Percentiles rank a stretch among this genome's conserved stretches.
Evolutionary conservation across 2,329 filamentous ascomycete genomes (phyloP).

Genomic region (Diplodia mutila): DNA sequence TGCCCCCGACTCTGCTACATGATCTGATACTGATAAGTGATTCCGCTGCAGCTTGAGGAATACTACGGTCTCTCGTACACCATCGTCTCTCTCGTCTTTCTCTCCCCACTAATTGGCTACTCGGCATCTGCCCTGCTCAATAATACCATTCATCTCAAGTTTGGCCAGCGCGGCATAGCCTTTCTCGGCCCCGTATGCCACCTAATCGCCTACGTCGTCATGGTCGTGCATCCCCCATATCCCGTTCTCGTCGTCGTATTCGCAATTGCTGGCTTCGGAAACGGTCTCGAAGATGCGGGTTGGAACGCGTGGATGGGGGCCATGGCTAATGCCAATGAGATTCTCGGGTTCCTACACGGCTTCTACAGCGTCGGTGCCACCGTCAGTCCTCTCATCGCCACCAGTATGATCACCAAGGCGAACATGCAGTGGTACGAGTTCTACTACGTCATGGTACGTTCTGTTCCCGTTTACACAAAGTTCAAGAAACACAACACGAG

Average conservation of each 20-base stretch:
- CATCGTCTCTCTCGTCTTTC: conserved; percentile 67
- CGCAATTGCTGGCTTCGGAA: conserved; percentile 70
- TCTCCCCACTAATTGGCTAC: conserved; percentile 69
- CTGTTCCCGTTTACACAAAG: background rate
- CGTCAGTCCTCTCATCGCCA: conserved; percentile 70
- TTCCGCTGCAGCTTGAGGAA: conserved; percentile 54
- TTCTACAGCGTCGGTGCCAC: conserved; percentile 74
- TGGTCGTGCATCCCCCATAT: conserved; percentile 70
- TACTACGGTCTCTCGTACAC: conserved; percentile 67
- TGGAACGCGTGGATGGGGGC: conserved; percentile 70
- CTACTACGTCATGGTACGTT: conserved; percentile 73
- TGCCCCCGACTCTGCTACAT: conserved; percentile 9
- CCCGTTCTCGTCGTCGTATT: conserved; percentile 67
- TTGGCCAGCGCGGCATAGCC: conserved; percentile 74
- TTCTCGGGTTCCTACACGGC: conserved; percentile 73
- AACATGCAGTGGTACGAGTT: conserved; percentile 70
- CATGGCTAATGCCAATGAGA: conserved; percentile 73
- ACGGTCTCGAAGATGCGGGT: conserved; percentile 67
- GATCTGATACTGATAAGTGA: conserved; percentile 16
- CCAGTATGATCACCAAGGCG: conserved; percentile 69
- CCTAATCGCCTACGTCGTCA: conserved; percentile 66
- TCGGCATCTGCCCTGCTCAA: conserved; percentile 65
- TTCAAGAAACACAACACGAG: background rate
- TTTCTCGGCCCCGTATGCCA: conserved; percentile 66
- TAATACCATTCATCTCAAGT: conserved; percentile 64